phyloP scores from a whole-genome alignment of 202 grass and related monocot species.

The Musa balbisiana region DNA sequence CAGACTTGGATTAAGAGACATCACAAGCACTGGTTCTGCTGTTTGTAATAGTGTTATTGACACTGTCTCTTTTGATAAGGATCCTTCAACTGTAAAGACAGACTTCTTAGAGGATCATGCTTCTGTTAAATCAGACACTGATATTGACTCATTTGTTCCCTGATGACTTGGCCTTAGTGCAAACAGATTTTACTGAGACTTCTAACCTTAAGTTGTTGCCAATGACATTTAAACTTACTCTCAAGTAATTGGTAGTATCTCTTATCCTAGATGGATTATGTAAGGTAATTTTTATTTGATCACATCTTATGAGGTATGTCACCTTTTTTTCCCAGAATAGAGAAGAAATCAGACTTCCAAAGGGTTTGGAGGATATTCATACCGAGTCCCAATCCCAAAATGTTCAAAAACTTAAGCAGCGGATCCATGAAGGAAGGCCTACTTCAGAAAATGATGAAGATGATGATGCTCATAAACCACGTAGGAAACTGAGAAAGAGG shows the following conservation, averaged over 20 bases:
- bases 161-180: background rate
- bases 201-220: background rate
- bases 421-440: background rate
- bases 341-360: conserved; percentile 14
- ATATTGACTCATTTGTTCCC: background rate
- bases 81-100: background rate
- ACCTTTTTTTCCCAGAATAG: conserved; percentile 23
- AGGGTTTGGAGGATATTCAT: conserved; percentile 23
- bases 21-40: too few species aligned
- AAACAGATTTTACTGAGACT: background rate
- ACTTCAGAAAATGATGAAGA: conserved; percentile 32
- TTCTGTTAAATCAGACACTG: background rate
- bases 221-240: background rate
- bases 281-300: background rate
- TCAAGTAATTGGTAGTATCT: background rate
- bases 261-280: background rate
- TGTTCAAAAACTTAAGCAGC: conserved; percentile 8
- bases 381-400: conserved; percentile 2
- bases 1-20: too few species aligned
- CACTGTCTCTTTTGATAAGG: background rate
- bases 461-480: conserved; percentile 17
- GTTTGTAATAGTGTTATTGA: too few species aligned
- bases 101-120: background rate
- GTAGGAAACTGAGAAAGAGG: conserved; percentile 36
- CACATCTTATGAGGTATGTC: too few species aligned